phyloP scores from a whole-genome alignment of 129 eudicot genomes.

The Gnaphalium uliginosum region DNA sequence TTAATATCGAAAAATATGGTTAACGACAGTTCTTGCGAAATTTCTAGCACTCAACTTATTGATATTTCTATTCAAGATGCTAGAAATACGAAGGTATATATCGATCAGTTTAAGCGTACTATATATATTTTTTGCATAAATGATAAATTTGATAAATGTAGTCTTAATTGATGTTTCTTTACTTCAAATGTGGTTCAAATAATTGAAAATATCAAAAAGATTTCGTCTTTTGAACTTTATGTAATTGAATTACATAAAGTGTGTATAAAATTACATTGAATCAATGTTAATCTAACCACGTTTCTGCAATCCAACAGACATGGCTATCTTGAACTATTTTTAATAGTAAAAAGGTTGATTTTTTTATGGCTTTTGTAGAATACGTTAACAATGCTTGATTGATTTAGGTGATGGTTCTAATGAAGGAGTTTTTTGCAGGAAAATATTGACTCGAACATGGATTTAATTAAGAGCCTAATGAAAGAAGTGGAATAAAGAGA shows the following conservation, averaged over 20 bases:
- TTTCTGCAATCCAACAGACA: too few relatives aligned
- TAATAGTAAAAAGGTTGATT: too few relatives aligned
- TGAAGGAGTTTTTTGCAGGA: conserved; percentile 34
- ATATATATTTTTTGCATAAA: neutral
- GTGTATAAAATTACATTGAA: too few relatives aligned
- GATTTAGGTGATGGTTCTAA: neutral
- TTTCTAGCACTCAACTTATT: neutral
- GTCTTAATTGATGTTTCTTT: neutral
- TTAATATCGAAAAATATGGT: neutral
- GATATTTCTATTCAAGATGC: conserved; percentile 8
- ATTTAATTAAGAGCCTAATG: conserved; percentile 52
- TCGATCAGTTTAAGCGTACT: too few relatives aligned
- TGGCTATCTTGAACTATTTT: too few relatives aligned
- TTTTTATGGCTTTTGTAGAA: neutral
- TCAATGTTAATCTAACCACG: too few relatives aligned
- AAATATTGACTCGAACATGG: conserved; percentile 41
- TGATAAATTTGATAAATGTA: neutral
- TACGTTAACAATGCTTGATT: neutral
- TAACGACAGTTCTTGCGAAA: neutral
- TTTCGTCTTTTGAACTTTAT: neutral
- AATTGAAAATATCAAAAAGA: neutral
- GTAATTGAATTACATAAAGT: neutral
- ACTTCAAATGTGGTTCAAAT: neutral
- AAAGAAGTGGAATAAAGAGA: conserved; percentile 62
- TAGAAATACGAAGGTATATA: conserved; percentile 5